These are phyloP conservation scores for Ustilago crameri DNA, from an alignment of 1,284 basidiomycete species.

Conservation along the genomic window DNA sequence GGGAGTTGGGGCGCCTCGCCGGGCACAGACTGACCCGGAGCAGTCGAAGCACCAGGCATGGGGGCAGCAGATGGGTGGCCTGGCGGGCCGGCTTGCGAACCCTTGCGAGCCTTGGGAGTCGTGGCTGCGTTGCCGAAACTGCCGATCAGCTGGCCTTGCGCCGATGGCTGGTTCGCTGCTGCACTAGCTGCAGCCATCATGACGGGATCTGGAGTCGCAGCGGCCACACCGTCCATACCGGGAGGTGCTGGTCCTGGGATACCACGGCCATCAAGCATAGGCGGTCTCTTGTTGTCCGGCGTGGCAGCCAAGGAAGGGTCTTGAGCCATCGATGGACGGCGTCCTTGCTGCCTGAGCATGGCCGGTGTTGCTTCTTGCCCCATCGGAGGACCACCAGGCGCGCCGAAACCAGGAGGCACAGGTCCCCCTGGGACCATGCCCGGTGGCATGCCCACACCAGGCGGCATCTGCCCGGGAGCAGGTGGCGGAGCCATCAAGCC, in stretches of 20 bases:
- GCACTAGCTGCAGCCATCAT: constrained; percentile 46
- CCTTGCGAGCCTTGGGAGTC: constrained; percentile 22
- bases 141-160: constrained; percentile 41
- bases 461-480: constrained; percentile 34
- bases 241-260: constrained; percentile 14
- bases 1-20: constrained; percentile 27
- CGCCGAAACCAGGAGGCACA: constrained; percentile 29
- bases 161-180: constrained; percentile 30
- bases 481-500: constrained; percentile 50
- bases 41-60: constrained; percentile 1
- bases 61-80: constrained; percentile 10
- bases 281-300: constrained; percentile 27
- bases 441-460: constrained; percentile 29
- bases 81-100: constrained; percentile 15
- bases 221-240: constrained; percentile 22
- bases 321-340: constrained; percentile 37
- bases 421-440: constrained; percentile 27
- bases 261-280: constrained; percentile 14
- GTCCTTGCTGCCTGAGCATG: constrained; percentile 41
- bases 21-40: constrained; percentile 6
- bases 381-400: constrained; percentile 20
- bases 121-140: constrained; percentile 22
- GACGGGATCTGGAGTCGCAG: constrained; percentile 29
- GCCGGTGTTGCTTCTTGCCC: constrained; percentile 19
- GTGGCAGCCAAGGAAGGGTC: constrained; percentile 25